Evolutionary conservation across 164 flowering plant genomes (phyloP).

Genomic region (Dillenia turbinata): DNA sequence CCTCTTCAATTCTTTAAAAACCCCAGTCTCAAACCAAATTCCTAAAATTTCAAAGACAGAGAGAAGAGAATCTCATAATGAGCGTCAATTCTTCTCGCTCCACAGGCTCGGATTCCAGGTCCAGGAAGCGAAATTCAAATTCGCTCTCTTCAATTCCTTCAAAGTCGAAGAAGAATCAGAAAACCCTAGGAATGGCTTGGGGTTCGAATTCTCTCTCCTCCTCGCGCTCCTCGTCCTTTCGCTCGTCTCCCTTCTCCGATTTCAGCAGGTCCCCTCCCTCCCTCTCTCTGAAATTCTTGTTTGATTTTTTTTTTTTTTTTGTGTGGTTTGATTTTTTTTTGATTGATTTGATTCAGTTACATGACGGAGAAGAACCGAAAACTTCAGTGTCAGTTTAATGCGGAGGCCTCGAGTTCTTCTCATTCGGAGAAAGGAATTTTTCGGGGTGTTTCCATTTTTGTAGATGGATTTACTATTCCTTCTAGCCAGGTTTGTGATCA

Average conservation of each 20-base stretch:
- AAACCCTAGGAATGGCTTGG: slow-evolving; percentile 92
- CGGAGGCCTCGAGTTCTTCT: slow-evolving; percentile 60
- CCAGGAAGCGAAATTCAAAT: slow-evolving; percentile 38
- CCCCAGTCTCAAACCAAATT: too few species aligned
- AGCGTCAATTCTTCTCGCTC: slow-evolving; percentile 49
- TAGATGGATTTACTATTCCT: slow-evolving; percentile 90
- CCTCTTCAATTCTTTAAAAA: too few species aligned
- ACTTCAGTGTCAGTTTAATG: slow-evolving; percentile 72
- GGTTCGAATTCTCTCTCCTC: slow-evolving; percentile 75
- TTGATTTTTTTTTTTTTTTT: too few species aligned
- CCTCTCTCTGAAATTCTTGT: background rate
- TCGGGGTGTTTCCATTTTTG: slow-evolving; percentile 80
- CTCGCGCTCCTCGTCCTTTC: slow-evolving; percentile 50
- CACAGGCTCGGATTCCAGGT: slow-evolving; percentile 28
- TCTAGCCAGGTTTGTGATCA: slow-evolving; percentile 68
- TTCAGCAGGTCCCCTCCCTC: slow-evolving; percentile 50
- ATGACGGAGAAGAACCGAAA: slow-evolving; percentile 84
- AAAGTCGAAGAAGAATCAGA: slow-evolving; percentile 49
- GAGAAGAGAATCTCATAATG: slow-evolving; percentile 17
- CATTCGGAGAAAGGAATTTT: slow-evolving; percentile 47
- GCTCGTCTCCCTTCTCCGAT: slow-evolving; percentile 64
- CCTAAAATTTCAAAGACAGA: too few species aligned
- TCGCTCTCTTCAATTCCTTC: slow-evolving; percentile 26
- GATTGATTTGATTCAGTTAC: slow-evolving; percentile 41
- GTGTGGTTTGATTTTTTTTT: background rate